Conservation (phyloP, 1,284 basidiomycete species). For the Vanrija sp. region DNA sequence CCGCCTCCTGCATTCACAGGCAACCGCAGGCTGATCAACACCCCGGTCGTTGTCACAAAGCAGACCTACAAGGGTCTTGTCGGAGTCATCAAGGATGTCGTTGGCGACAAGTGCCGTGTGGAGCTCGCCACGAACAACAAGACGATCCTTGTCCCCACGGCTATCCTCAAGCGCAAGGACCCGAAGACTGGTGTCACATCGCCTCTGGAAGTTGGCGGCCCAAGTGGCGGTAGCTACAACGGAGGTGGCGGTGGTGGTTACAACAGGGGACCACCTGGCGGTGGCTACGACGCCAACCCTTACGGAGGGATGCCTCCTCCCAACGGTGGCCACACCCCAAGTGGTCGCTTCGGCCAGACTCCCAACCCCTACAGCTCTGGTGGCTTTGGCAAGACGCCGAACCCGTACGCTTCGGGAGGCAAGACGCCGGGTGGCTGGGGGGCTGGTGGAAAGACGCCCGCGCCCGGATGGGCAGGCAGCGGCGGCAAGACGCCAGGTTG, state of each 20-base stretch:
- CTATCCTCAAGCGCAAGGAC: slow-evolving; percentile 71
- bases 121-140: slow-evolving; percentile 90
- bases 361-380: slow-evolving; percentile 64
- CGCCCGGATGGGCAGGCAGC: slow-evolving; percentile 23
- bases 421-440: slow-evolving; percentile 53
- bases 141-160: slow-evolving; percentile 78
- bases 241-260: slow-evolving; percentile 13
- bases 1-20: slow-evolving; percentile 59
- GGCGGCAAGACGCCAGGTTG: slow-evolving; percentile 55
- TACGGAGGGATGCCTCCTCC: slow-evolving; percentile 24
- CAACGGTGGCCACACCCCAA: slow-evolving; percentile 37
- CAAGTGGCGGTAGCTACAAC: slow-evolving; percentile 4
- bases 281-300: slow-evolving; percentile 38
- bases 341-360: slow-evolving; percentile 57
- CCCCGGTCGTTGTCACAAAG: slow-evolving; percentile 73
- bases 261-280: slow-evolving; percentile 2
- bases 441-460: slow-evolving; percentile 45
- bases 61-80: slow-evolving; percentile 88
- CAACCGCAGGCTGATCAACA: slow-evolving; percentile 71
- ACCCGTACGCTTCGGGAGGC: slow-evolving; percentile 61
- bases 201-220: slow-evolving; percentile 32
- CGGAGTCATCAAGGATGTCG: slow-evolving; percentile 93
- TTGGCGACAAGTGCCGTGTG: slow-evolving; percentile 80
- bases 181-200: slow-evolving; percentile 52
- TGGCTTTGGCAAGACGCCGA: slow-evolving; percentile 58